Percentiles rank a stretch among this genome's conserved stretches.
Conservation (phyloP, 306 rosid species). For the Adenanthera pavonina region DNA sequence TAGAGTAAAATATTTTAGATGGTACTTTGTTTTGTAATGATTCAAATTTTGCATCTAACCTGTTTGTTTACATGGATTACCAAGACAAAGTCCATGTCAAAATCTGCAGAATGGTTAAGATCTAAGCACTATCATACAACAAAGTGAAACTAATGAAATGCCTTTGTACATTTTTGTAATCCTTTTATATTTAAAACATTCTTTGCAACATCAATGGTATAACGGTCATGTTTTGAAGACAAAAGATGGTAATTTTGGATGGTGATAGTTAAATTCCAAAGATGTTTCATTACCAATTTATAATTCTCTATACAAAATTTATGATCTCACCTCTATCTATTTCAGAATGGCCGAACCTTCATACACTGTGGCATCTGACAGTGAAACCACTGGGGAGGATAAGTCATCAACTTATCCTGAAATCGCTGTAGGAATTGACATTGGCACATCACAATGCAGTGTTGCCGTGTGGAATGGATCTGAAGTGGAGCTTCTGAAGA, state of each 20-base stretch:
- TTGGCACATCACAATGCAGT: conserved; percentile 90
- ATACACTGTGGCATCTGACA: conserved; percentile 83
- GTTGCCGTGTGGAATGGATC: conserved; percentile 92
- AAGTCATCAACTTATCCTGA: conserved; percentile 60
- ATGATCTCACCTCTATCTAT: conserved; percentile 16
- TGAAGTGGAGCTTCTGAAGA: conserved; percentile 72
- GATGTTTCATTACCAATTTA: not conserved
- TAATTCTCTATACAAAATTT: not conserved
- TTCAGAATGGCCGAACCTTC: conserved; percentile 85
- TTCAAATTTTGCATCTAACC: not conserved
- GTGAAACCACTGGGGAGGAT: conserved; percentile 80
- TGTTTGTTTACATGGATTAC: not conserved
- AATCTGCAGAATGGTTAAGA: conserved; percentile 9
- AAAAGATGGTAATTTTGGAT: not conserved
- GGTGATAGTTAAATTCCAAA: not conserved
- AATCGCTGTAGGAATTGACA: conserved; percentile 80
- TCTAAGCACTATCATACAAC: not conserved
- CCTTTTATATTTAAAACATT: not conserved
- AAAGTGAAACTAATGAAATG: conserved; percentile 10
- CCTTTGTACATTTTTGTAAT: not conserved
- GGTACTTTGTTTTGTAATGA: not conserved
- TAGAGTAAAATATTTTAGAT: not conserved
- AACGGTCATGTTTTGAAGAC: not conserved
- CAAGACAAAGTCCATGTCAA: not conserved
- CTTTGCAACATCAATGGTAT: not conserved